Base-by-base conservation (phyloP, 192 early-diverging fungal species). In the Anaeromyces robustus region DNA sequence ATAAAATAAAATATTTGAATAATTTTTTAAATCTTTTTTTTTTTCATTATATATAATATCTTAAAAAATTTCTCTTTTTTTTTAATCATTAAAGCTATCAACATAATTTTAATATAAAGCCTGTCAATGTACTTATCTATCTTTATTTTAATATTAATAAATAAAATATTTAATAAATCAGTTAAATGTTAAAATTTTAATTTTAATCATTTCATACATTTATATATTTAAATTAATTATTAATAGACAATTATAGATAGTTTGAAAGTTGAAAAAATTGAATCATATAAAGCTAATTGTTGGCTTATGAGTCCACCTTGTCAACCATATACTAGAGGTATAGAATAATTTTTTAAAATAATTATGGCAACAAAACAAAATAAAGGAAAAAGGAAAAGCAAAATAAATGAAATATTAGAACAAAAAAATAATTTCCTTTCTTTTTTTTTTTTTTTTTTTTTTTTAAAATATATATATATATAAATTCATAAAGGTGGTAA, bases 231-330 rank as follows among this genome's bases (percentile, higher is more conserved):
- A 32, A 85, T 78, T 16, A 30, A 22, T 26, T 80, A 77, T 79
- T 14, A 30, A 28, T 79, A 87, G 84, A 85, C 81, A 80, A 85
- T 85, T 14, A 88, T 93, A 29, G 91, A 92, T 59, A 79, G 77
- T 29, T 84, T 93, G 6, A 85, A 81, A 7, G 81, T 85, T 16
- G 82, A 82, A 52, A 83, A 86, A 29, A 80, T 93, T 77, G 87
- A 90, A 83, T 89, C 85, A 85, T 88, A 92, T 81, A 82, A 89
- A 16, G 93, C 93, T 1, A 89, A 93, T 83, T 92, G 92, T 78
- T 97, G 96, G 96, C 86, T 98, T 14, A 87, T 96, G 78, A 94
- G 93, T 80, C 96, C 96, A 30, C 96, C 96, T 0, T 98, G 96
- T 80, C 96, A 98, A 85, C 88, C 88, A 9, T 89, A 88, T 80